phyloP scores from a whole-genome alignment of 2,329 filamentous ascomycete species.

The Fusarium solani-melongenae region DNA sequence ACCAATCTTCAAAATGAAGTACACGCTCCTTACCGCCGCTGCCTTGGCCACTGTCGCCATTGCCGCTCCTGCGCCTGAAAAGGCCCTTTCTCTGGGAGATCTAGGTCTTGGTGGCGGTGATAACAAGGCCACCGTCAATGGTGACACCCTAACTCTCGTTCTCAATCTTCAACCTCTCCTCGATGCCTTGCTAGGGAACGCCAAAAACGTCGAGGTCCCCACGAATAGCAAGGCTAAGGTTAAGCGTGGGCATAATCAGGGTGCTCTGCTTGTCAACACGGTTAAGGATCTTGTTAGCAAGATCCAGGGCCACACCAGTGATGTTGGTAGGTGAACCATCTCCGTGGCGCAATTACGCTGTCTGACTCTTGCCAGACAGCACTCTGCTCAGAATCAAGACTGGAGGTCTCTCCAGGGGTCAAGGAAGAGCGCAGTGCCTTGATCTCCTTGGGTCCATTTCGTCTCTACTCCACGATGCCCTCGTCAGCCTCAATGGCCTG shows the following conservation, averaged over 20 bases:
- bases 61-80: background rate
- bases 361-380: background rate
- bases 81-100: background rate
- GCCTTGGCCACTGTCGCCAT: background rate
- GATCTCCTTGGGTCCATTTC: background rate
- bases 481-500: background rate
- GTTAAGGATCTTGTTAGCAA: background rate
- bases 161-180: background rate
- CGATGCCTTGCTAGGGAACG: background rate
- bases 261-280: background rate
- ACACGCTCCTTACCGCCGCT: background rate
- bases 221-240: background rate
- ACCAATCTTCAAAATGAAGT: conserved; percentile 17
- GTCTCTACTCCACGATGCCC: background rate
- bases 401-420: background rate
- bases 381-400: background rate
- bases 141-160: background rate
- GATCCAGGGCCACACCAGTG: background rate
- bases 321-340: background rate
- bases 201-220: background rate
- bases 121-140: background rate
- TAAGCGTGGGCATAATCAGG: background rate
- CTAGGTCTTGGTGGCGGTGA: too few relatives aligned
- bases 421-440: background rate
- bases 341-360: accelerated